phyloP scores from a whole-genome alignment of 2,329 filamentous ascomycete species.

The Sarocladium strictum region DNA sequence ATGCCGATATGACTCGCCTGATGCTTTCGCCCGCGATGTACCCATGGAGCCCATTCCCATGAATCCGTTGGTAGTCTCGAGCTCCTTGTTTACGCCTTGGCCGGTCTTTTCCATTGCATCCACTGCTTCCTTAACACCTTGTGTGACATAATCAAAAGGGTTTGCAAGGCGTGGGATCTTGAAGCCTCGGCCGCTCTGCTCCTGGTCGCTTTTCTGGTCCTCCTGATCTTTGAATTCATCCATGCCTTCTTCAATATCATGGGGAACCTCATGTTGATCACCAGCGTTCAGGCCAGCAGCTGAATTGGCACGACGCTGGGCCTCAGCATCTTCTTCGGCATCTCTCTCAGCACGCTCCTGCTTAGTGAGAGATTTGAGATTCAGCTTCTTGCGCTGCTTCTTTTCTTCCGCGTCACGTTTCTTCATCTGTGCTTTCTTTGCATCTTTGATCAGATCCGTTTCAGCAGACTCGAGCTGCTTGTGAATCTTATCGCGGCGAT shows the following conservation, averaged over 20 bases:
- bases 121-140: conserved; percentile 41
- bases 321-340: conserved; percentile 43
- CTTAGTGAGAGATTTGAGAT: conserved; percentile 44
- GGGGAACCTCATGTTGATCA: conserved; percentile 46
- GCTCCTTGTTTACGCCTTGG: conserved; percentile 42
- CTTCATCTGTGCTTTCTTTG: conserved; percentile 75
- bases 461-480: conserved; percentile 71
- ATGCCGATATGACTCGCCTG: conserved; percentile 17
- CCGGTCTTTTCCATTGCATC: conserved; percentile 37
- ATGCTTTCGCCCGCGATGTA: conserved; percentile 13
- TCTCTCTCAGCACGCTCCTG: conserved; percentile 41
- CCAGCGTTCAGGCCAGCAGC: conserved; percentile 45
- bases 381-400: conserved; percentile 48
- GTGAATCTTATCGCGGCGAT: conserved; percentile 66
- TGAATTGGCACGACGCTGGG: conserved; percentile 43
- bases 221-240: conserved; percentile 28
- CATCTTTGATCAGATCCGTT: conserved; percentile 73
- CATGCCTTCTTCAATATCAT: conserved; percentile 41
- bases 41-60: conserved; percentile 22
- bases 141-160: conserved; percentile 40
- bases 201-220: conserved; percentile 15
- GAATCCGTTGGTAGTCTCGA: conserved; percentile 54
- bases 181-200: conserved; percentile 14
- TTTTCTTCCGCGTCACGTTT: conserved; percentile 59
- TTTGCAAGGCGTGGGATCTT: conserved; percentile 26